These are phyloP conservation scores for Lasiosphaeria hispida DNA, from an alignment of 495 filamentous ascomycete species.

Conservation along the genomic window DNA sequence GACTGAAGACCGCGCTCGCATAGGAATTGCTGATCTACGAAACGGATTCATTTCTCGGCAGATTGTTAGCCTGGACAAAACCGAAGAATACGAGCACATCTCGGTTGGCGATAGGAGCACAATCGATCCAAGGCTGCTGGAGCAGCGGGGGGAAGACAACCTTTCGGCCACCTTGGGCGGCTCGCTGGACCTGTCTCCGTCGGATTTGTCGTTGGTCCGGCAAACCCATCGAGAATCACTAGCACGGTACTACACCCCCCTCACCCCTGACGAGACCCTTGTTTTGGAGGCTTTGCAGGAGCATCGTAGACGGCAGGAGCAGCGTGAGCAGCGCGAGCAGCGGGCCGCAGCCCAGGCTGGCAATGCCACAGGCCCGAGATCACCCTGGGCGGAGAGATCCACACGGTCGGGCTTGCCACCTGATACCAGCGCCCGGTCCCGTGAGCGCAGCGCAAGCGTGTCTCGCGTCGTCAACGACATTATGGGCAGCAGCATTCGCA, in stretches of 20 bases:
- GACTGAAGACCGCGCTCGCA: conserved; percentile 82
- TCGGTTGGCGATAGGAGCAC: conserved; percentile 42
- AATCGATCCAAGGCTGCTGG: conserved; percentile 50
- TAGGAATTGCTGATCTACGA: conserved; percentile 82
- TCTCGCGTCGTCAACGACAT: conserved; percentile 27
- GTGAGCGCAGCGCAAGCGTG: conserved; percentile 26
- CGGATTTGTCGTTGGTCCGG: not conserved
- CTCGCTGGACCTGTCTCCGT: conserved; percentile 16
- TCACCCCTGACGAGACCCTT: conserved; percentile 45
- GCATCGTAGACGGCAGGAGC: conserved; percentile 46
- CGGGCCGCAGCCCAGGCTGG: conserved; percentile 10
- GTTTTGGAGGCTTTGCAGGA: conserved; percentile 49
- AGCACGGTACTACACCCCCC: conserved; percentile 36
- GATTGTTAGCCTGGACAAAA: conserved; percentile 60
- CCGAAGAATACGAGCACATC: conserved; percentile 54
- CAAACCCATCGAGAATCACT: conserved; percentile 19
- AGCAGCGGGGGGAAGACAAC: conserved; percentile 33
- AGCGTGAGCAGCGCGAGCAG: conserved; percentile 6
- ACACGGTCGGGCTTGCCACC: not conserved
- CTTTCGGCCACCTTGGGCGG: conserved; percentile 17
- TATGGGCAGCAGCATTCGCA: conserved; percentile 25
- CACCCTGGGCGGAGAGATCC: conserved; percentile 15
- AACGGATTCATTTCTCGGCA: conserved; percentile 74
- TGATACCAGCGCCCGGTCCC: conserved; percentile 11
- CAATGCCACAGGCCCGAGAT: conserved; percentile 10